Evolutionary conservation across 2,329 filamentous ascomycete genomes (phyloP).

Genomic region (Akanthomyces uredinophilus): DNA sequence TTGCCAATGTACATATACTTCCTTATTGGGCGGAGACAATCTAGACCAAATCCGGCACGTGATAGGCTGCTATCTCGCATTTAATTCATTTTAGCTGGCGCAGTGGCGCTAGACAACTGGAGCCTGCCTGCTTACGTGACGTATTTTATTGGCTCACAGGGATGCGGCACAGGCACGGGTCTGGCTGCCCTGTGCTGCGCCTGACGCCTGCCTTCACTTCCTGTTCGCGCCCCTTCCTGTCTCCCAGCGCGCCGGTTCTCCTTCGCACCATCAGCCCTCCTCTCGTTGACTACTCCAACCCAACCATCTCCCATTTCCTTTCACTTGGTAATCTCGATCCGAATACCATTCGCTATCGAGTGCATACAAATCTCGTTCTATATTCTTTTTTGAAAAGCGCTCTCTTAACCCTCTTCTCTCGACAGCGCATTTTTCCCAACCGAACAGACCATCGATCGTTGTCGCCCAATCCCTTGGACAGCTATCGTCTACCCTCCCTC

Average conservation of each 20-base stretch:
- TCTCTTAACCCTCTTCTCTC: background rate
- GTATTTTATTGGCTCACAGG: background rate
- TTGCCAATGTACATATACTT: background rate
- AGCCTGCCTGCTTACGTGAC: constrained; percentile 8
- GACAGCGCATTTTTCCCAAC: constrained; percentile 14
- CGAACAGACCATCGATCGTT: background rate
- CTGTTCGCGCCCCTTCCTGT: background rate
- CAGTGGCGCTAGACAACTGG: background rate
- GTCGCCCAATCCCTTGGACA: constrained; percentile 15
- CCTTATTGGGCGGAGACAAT: background rate
- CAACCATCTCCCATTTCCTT: background rate
- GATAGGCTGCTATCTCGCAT: background rate
- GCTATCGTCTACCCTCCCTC: constrained; percentile 13
- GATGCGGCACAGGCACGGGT: background rate
- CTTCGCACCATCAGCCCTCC: constrained; percentile 14
- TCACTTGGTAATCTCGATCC: background rate
- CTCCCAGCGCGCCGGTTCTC: constrained; percentile 14
- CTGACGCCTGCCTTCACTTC: constrained; percentile 12
- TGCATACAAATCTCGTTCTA: background rate
- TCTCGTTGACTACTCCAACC: constrained; percentile 15
- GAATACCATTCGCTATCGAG: background rate
- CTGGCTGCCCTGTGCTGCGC: background rate
- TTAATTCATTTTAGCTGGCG: background rate
- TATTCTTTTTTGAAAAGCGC: background rate
- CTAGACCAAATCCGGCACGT: background rate